A percentile compares a stretch with the other conserved stretches of the same genome.
phyloP scores from a whole-genome alignment of 2,329 filamentous ascomycete genomes.

The Mariannaea elegans region DNA sequence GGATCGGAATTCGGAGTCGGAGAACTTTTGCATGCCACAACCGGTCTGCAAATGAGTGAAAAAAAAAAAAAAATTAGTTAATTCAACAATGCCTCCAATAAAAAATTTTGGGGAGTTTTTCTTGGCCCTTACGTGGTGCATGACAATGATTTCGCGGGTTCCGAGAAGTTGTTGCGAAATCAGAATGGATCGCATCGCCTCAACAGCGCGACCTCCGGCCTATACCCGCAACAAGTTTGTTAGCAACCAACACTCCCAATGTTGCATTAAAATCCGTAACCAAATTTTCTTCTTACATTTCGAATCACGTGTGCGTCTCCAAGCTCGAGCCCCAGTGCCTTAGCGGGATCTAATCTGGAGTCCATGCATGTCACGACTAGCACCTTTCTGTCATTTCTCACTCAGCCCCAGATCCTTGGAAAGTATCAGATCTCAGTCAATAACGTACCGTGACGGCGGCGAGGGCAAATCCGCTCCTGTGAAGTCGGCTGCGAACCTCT shows the following conservation, averaged over 20 bases:
- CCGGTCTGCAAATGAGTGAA: constrained; percentile 50
- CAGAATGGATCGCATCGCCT: constrained; percentile 77
- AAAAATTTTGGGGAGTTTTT: background rate
- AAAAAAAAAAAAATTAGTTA: constrained; percentile 21
- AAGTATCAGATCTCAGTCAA: background rate
- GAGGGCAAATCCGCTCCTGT: constrained; percentile 33
- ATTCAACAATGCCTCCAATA: background rate
- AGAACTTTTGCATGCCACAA: constrained; percentile 73
- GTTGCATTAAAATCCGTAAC: constrained; percentile 1
- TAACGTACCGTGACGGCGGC: constrained; percentile 34
- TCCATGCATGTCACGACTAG: constrained; percentile 80
- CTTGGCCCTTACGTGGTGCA: constrained; percentile 66
- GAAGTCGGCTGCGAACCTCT: constrained; percentile 33
- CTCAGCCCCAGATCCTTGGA: constrained; percentile 27
- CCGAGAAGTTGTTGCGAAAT: constrained; percentile 83
- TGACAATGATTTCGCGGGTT: constrained; percentile 76
- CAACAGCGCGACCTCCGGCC: constrained; percentile 69
- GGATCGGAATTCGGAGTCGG: constrained; percentile 63
- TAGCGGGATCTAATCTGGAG: constrained; percentile 73
- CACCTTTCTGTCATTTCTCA: constrained; percentile 41
- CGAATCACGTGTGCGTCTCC: constrained; percentile 84
- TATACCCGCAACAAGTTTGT: background rate
- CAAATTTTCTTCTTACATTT: constrained; percentile 56
- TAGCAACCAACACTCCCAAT: background rate
- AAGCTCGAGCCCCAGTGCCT: constrained; percentile 68